A percentile compares a stretch with the other conserved stretches of the same genome.
phyloP scores from a whole-genome alignment of 768 basidiomycete genomes.

The Lentinus brumalis region DNA sequence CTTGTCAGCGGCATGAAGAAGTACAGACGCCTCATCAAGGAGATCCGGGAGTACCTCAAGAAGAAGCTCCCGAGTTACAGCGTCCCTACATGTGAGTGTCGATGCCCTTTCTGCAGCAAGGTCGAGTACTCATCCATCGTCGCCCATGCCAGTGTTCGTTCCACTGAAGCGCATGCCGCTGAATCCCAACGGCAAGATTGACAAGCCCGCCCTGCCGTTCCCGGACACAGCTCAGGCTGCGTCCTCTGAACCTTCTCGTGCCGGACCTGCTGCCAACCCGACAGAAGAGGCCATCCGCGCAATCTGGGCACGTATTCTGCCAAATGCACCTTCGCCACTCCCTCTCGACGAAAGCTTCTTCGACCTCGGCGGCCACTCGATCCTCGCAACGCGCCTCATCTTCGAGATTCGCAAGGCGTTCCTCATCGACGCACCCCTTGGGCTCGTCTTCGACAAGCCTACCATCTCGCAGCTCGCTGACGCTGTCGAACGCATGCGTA shows the following conservation, averaged over 20 bases:
- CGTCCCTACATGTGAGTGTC: slow-evolving; percentile 76
- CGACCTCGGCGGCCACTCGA: slow-evolving; percentile 97
- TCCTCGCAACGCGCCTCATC: slow-evolving; percentile 94
- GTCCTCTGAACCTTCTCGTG: slow-evolving; percentile 42
- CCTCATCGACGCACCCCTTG: slow-evolving; percentile 87
- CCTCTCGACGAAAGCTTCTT: slow-evolving; percentile 95
- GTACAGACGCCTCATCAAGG: slow-evolving; percentile 87
- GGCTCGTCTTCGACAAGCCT: slow-evolving; percentile 88
- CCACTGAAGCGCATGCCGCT: slow-evolving; percentile 95
- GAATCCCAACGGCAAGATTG: slow-evolving; percentile 98
- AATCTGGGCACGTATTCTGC: slow-evolving; percentile 86
- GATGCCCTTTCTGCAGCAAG: neutral
- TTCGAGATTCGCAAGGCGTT: slow-evolving; percentile 95
- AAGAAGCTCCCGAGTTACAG: slow-evolving; percentile 96
- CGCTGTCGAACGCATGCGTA: slow-evolving; percentile 73
- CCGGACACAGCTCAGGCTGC: slow-evolving; percentile 86
- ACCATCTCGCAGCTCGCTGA: slow-evolving; percentile 77
- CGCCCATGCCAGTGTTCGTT: slow-evolving; percentile 71
- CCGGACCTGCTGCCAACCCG: slow-evolving; percentile 47
- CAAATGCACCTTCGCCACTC: slow-evolving; percentile 74
- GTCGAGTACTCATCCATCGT: neutral
- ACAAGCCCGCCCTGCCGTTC: slow-evolving; percentile 98
- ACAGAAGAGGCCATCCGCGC: slow-evolving; percentile 80
- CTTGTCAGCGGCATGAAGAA: slow-evolving; percentile 76
- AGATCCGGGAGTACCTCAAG: slow-evolving; percentile 93